Base-by-base conservation (phyloP, 1,284 basidiomycete genomes). In the Bjerkandera adusta region DNA sequence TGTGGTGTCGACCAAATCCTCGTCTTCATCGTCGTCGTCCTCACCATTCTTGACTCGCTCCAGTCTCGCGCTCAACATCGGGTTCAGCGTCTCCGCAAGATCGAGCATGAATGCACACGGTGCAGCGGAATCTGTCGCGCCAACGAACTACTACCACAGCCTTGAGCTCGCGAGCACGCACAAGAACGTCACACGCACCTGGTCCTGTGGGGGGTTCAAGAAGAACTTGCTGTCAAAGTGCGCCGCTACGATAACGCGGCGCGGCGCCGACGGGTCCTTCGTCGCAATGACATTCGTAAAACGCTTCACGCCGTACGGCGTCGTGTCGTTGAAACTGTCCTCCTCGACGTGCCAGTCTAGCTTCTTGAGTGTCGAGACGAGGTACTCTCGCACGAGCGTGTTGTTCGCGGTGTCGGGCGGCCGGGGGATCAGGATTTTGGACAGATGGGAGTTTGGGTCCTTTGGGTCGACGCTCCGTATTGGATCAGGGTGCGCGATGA, bases 171-270 rank as follows among this genome's bases (percentile, higher is more conserved):
- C 29, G 18, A 24, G 5, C 11, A 13, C 13, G 8, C 42, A 12
- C n/a, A 10, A 15, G 25, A 20, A 13, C 16, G n/a, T 34, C 27
- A 18, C 21, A 66, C 73, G 49, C 60, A 88, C 87, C 70, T 90
- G 83, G 58, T 88, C 85, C 26, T 79, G 67, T 1, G 89, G 89
- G 53, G 75, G 84, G 1, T 66, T 67, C 0, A 81, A 68, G 57
- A 90, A 96, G 69, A 82, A 97, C 69, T 99, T 99, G 67, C 89
- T 93, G 67, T 99, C 97, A 59, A 91, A 94, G 65, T 99, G 97
- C 4, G 96, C 97, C 2, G 95, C 76, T 6, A 99, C 66, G n/a
- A 96, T 76, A 21, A 99, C 74, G 57, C 89, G 85, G 33, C 89
- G 69, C 1, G 87, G 71, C 0, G 96, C 92, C n/a, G 72, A 69